Percentiles rank a stretch among this genome's conserved stretches.
Evolutionary conservation across 2,329 filamentous ascomycete genomes (phyloP).

Genomic region (Ceratocystis alfenasii): DNA sequence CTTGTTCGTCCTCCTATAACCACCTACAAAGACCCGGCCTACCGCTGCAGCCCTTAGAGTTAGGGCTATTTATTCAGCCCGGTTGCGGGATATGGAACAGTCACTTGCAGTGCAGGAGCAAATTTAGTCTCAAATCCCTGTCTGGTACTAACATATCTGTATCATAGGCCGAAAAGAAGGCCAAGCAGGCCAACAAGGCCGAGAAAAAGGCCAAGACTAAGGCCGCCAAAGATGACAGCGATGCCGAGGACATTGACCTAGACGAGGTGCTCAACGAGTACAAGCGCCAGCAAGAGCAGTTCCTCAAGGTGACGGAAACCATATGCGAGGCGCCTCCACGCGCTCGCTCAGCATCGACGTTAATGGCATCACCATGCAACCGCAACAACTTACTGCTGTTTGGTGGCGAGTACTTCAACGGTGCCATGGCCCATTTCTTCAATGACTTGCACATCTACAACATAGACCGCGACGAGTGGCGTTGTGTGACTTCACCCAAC

Average conservation of each 20-base stretch:
- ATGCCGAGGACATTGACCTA: constrained; percentile 83
- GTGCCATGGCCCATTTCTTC: constrained; percentile 63
- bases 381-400: constrained; percentile 82
- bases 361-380: constrained; percentile 77
- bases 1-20: no score
- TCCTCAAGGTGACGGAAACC: constrained; percentile 83
- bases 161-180: constrained; percentile 47
- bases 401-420: constrained; percentile 93
- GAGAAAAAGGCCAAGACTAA: constrained; percentile 72
- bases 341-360: constrained; percentile 64
- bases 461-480: constrained; percentile 81
- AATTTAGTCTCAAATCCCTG: not conserved
- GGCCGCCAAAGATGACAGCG: constrained; percentile 66
- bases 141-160: not conserved
- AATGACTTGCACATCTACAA: constrained; percentile 59
- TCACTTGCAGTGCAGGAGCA: not conserved
- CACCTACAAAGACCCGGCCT: not conserved
- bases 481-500: constrained; percentile 79
- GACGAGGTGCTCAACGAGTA: constrained; percentile 90
- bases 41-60: not conserved
- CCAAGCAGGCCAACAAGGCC: constrained; percentile 78
- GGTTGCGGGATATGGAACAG: not conserved
- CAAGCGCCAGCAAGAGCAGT: constrained; percentile 82
- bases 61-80: not conserved
- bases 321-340: constrained; percentile 58